These are phyloP conservation scores for Mycothermus thermophilus DNA, from an alignment of 495 filamentous ascomycete species.

Conservation along the genomic window DNA sequence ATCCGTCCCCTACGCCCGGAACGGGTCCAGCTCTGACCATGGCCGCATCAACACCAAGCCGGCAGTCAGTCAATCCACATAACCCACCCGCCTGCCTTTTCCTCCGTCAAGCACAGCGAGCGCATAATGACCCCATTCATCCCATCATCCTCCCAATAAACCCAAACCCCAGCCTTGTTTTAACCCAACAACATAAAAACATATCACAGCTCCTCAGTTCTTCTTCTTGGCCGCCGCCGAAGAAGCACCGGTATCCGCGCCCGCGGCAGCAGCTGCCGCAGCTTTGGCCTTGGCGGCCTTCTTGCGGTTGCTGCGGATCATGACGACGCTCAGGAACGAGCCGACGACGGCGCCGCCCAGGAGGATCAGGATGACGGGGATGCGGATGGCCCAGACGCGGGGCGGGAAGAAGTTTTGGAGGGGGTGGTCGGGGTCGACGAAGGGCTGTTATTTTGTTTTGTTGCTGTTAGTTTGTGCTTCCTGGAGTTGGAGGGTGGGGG, in stretches of 20 bases:
- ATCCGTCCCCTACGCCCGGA: no score
- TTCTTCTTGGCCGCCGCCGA: background rate
- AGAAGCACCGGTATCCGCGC: no score
- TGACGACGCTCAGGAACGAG: conserved; percentile 89
- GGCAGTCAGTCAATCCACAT: no score
- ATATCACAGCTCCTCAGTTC: background rate
- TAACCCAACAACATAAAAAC: no score
- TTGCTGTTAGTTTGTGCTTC: background rate
- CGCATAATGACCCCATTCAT: no score
- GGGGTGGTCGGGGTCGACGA: conserved; percentile 87
- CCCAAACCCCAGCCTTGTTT: no score
- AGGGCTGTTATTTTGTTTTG: conserved; percentile 49
- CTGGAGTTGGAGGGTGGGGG: background rate
- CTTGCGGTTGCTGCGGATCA: conserved; percentile 97
- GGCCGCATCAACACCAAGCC: no score
- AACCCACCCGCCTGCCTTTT: no score
- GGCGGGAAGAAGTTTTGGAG: conserved; percentile 93
- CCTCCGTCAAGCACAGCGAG: no score
- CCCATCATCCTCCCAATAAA: no score
- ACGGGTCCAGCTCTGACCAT: no score
- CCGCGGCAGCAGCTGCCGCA: conserved; percentile 27
- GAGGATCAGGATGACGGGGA: conserved; percentile 90
- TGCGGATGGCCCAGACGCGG: conserved; percentile 96
- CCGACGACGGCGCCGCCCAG: conserved; percentile 89
- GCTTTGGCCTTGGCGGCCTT: conserved; percentile 86